Evolutionary conservation across 352 stramenopile genomes (phyloP), one percentile per base, ranked within the genome.

Genomic region (Albugo candida): DNA sequence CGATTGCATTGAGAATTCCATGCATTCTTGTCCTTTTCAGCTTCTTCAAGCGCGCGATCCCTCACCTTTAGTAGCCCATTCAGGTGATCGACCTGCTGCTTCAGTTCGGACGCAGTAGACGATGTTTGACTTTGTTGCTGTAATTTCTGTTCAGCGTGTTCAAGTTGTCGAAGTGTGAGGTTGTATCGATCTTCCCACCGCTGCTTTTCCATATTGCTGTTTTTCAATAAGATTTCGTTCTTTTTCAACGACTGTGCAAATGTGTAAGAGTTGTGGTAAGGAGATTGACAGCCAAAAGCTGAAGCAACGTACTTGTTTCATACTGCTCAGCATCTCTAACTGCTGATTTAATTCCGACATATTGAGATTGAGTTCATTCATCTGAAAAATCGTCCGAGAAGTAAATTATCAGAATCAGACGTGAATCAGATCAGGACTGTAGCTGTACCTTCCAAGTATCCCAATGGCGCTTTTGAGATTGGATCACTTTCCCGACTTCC

Each of bases 401-500:
- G 34, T 45, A 39, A 0, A 17, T 5, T 13, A 10, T 40, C 20
- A 6, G 24, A 31, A 31, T 31, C 24, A 31, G 24, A 31, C 24
- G 24, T 31, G 24, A 31, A 31, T 31, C 24, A 31, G 24, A 31
- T 31, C 24, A 2, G 8, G 13, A 5, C 1, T 6, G n/a, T 45
- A 0, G 1, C 36, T 45, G 42, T 24, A 61, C 67, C 65, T 88
- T 88, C 76, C 76, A 88, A 19, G 65, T 68, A 47, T 88, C 73
- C 31, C 85, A 86, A 41, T 88, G 70, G 37, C 71, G 63, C 59
- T 88, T 88, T 57, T 88, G 76, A 14, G 70, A 83, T 65, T 88
- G 73, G 52, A 88, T 88, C 5, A 88, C 73, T 1, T 70, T 65
- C 5, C 76, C 76, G 11, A 88, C 59, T 48, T 88, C 72, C 10